Evolutionary conservation across 495 filamentous ascomycete species (phyloP).

Genomic region (Trichoderma parareesei): DNA sequence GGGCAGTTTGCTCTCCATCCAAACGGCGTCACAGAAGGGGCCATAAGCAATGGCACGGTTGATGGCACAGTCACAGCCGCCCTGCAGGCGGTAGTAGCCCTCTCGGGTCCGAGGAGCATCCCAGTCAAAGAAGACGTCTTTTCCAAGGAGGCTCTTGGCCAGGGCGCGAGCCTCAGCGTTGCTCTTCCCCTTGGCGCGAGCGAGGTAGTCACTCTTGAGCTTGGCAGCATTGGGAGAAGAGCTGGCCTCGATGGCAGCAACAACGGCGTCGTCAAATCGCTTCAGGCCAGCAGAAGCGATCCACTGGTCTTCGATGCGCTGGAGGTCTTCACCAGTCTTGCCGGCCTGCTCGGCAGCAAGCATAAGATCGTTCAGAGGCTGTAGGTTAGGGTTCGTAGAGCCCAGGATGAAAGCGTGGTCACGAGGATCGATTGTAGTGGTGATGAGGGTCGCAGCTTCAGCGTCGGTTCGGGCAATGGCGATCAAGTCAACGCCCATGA

Average conservation of each 20-base stretch:
- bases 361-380: slow-evolving; percentile 88
- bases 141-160: slow-evolving; percentile 72
- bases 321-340: slow-evolving; percentile 71
- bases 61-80: slow-evolving; percentile 85
- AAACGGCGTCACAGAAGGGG: slow-evolving; percentile 90
- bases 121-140: slow-evolving; percentile 89
- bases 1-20: slow-evolving; percentile 98
- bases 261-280: slow-evolving; percentile 83
- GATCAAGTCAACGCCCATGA: slow-evolving; percentile 90
- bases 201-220: slow-evolving; percentile 58
- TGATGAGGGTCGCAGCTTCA: slow-evolving; percentile 95
- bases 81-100: slow-evolving; percentile 86
- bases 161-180: slow-evolving; percentile 76
- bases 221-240: slow-evolving; percentile 51
- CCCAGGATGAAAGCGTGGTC: slow-evolving; percentile 94
- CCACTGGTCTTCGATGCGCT: slow-evolving; percentile 92
- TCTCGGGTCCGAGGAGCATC: slow-evolving; percentile 83
- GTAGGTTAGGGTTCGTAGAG: slow-evolving; percentile 72
- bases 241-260: slow-evolving; percentile 63
- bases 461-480: slow-evolving; percentile 93
- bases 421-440: slow-evolving; percentile 86
- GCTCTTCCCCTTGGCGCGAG: slow-evolving; percentile 64
- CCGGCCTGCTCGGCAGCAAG: slow-evolving; percentile 72
- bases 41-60: slow-evolving; percentile 89
- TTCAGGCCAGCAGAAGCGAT: slow-evolving; percentile 72